Base-by-base conservation (phyloP, 73 alveolate genomes). In the Diophrys appendiculata region DNA sequence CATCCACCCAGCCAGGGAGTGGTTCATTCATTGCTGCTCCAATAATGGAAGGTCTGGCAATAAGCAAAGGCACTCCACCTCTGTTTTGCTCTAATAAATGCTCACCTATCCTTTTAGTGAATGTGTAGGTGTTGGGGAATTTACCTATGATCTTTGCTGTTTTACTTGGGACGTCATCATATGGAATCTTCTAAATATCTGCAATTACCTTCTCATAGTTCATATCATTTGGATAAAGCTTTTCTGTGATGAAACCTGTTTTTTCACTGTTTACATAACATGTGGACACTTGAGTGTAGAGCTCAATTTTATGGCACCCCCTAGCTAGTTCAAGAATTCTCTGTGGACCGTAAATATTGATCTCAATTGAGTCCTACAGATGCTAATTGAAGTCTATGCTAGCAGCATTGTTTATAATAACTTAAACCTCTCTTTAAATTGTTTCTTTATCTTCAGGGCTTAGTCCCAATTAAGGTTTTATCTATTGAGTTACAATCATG, bases 1-100 rank as follows among this genome's bases (percentile, higher is more conserved):
- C 82, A 72, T 95, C 99, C n/a, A 93, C 89, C 99, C 99, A 95
- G 53, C 99, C 99, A 13, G 95, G 93, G 25, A 73, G 33, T n/a
- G 99, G 99, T 67, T 93, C 97, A 30, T 76, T 88, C 52, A 84
- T 72, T 26, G 96, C 77, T 14, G 97, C 96, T 0, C 94, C 94
- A 31, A 95, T 86, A 56, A 95, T 95, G 27, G 97, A 81, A 27
- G 99, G 99, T 69, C 99, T 81, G 11, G 83, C 67, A 8, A 95
- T 90, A 1, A 92, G 79, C 65, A 95, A 11, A 0, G 95, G 93
- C 72, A 94, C 53, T 26, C 73, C 72, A 25, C 91, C 88, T 54
- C 85, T 60, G 28, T 79, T 77, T 68, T 82, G 74, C 35, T 55
- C 84, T 14, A 95, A 73, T 34, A 95, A 33, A 34, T 87, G 83